These are phyloP conservation scores for Pythium periplocum DNA, from an alignment of 352 stramenopile genomes.

Conservation along the genomic window DNA sequence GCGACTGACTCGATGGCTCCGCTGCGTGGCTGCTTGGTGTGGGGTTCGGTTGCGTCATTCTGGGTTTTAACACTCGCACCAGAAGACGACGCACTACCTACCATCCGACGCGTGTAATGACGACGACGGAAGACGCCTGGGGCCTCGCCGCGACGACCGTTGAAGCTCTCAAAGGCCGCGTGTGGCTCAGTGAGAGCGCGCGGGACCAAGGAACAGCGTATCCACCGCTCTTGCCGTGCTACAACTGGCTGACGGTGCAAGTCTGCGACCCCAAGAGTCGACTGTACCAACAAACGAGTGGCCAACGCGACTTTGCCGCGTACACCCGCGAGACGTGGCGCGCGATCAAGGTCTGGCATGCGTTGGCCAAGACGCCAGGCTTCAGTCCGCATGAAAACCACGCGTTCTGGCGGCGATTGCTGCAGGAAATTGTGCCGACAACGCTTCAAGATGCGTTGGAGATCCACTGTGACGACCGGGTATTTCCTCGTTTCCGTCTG, in stretches of 20 bases:
- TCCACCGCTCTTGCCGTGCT: background rate
- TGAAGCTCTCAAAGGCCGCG: too few relatives aligned
- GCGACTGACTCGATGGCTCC: too few relatives aligned
- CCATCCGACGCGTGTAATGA: too few relatives aligned
- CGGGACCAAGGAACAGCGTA: too few relatives aligned
- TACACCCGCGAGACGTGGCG: constrained; percentile 3
- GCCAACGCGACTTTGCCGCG: background rate
- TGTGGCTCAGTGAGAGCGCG: too few relatives aligned
- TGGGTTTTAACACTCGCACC: too few relatives aligned
- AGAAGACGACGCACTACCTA: too few relatives aligned
- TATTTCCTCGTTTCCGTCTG: constrained; percentile 7
- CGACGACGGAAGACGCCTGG: too few relatives aligned
- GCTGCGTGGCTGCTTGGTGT: too few relatives aligned
- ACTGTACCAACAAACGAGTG: background rate
- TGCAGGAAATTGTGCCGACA: background rate
- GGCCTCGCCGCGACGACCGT: too few relatives aligned
- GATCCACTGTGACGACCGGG: constrained; percentile 2
- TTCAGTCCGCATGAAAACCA: constrained; percentile 2
- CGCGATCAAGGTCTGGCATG: constrained; percentile 2
- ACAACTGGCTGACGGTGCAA: constrained; percentile 10
- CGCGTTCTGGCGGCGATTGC: constrained; percentile 5
- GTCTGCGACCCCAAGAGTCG: constrained; percentile 7
- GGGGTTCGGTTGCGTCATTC: too few relatives aligned
- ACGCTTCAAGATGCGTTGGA: constrained; percentile 1
- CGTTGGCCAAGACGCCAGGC: background rate